Base-by-base conservation (phyloP, 306 rosid species). In the Medicago lupulina region DNA sequence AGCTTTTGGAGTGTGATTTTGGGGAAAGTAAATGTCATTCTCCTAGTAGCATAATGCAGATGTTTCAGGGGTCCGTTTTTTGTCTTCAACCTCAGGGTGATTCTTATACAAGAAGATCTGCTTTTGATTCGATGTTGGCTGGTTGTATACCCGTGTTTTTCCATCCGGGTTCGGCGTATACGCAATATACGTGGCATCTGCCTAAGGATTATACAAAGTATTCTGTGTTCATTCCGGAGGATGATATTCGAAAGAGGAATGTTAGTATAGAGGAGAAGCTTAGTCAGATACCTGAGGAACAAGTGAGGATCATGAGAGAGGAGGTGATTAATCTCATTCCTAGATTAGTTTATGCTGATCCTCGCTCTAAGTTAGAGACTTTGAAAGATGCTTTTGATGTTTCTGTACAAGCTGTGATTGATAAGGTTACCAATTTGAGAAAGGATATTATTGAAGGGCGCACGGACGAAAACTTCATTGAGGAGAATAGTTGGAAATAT, bases 21-120 rank as follows among this genome's bases (percentile, higher is more conserved):
- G 99, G 99, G 34, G 99, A 96, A 74, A 96, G 99, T 78, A 96
- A 96, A 80, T 96, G 98, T 64, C 98, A 96, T 86, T 96, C 93
- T 65, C 99, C 99, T 0, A 92, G 99, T 74, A 89, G 93, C 69
- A 89, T 96, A 80, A 92, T 96, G 99, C 92, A 89, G 82, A 96
- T 96, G 99, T 96, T 96, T 79, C 99, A 96, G 75, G 86, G 96
- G 47, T 96, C 99, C 2, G 86, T 88, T 19, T 96, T 96, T 88
- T 96, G 99, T 83, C 87, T 96, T 67, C 99, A 96, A 83, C 99
- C 99, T 1, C 99, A 96, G 85, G 99, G 99, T 1, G 99, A 96
- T 79, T 96, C 99, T 3, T 96, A 88, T 79, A 96, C 99, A 0
- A 75, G 99, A 71, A 87, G 99, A 83, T 96, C 99, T 38, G 99